A percentile compares a stretch with the other conserved stretches of the same genome.
phyloP scores from a whole-genome alignment of 176 grass and related monocot genomes.

The Aegilops speltoides region DNA sequence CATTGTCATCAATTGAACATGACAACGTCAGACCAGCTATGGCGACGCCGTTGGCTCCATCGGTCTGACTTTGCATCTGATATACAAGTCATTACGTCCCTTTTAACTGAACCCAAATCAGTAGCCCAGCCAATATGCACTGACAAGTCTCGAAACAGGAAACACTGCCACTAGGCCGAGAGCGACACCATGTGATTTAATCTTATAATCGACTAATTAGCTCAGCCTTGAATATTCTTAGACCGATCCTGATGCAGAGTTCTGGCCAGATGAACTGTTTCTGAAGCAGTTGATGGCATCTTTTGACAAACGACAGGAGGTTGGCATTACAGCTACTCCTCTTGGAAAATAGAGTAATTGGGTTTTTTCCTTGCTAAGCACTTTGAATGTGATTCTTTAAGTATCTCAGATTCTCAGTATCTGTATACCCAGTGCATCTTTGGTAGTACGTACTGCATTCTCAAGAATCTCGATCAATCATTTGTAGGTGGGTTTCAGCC shows the following conservation, averaged over 20 bases:
- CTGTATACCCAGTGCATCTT: background rate
- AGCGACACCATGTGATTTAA: background rate
- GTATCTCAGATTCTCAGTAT: background rate
- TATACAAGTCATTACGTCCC: background rate
- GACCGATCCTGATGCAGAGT: background rate
- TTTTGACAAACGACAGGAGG: background rate
- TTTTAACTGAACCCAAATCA: slow-evolving; percentile 23
- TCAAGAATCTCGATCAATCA: slow-evolving; percentile 20
- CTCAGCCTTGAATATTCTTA: background rate
- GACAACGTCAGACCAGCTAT: background rate
- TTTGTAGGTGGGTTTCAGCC: background rate
- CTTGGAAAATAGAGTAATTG: background rate
- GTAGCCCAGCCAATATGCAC: background rate
- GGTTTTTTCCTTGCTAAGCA: background rate
- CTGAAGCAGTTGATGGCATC: background rate
- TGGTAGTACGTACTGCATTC: background rate
- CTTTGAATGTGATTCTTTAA: background rate
- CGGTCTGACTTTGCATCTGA: slow-evolving; percentile 39
- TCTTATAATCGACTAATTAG: background rate
- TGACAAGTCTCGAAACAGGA: slow-evolving; percentile 10
- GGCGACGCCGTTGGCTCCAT: background rate
- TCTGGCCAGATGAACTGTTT: slow-evolving; percentile 9
- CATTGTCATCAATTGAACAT: background rate
- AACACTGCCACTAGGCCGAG: background rate
- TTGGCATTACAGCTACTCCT: background rate